Base-by-base conservation (phyloP, 2,329 filamentous ascomycete species). In the Colletotrichum viniferum region DNA sequence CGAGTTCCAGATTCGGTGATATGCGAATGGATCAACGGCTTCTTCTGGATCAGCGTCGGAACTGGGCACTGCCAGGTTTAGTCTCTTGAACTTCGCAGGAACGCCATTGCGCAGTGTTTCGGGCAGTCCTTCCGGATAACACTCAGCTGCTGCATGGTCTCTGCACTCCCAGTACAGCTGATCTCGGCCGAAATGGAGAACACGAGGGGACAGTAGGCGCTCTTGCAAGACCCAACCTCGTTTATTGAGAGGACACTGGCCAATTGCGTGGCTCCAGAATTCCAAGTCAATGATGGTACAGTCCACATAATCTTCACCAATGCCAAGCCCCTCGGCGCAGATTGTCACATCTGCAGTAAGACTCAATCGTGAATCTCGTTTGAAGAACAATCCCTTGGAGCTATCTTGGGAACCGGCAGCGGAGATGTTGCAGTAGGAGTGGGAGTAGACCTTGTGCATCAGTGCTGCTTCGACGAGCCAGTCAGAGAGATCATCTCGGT, bases 351-450 rank as follows among this genome's bases (percentile, higher is more conserved):
- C 3, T 21, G 13, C 7, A 3, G 21, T 58, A 0, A 32, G 28
- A 43, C 71, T 73, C 4, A 26, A 1, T 1, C 71, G 66, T 30
- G 65, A 8, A 18, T 73, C 36, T 13, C 71, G 12, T 1, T 38
- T 4, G 9, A 70, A 72, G 48, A 74, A 77, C 1, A 78, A 14
- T 1, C 76, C 71, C 4, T 70, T 65, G 6, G 58, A 58, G 36
- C 73, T 76, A n/a, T 77, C 60, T 13, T n/a, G 60, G 3, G 78
- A 65, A 0, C 71, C 77, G 2, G 74, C 56, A 4, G 79, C 78
- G 0, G 77, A 78, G 18, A 79, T 77, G 21, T 79, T 80, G 71
- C 77, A 73, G 18, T 69, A 78, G 2, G 77, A 74, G 24, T 79
- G 67, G 0, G 65, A 70, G 36, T 80, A 80, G 3, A 79, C 77